These are phyloP conservation scores for Candida lessepsii DNA, from an alignment of 805 yeast species.

Conservation along the genomic window DNA sequence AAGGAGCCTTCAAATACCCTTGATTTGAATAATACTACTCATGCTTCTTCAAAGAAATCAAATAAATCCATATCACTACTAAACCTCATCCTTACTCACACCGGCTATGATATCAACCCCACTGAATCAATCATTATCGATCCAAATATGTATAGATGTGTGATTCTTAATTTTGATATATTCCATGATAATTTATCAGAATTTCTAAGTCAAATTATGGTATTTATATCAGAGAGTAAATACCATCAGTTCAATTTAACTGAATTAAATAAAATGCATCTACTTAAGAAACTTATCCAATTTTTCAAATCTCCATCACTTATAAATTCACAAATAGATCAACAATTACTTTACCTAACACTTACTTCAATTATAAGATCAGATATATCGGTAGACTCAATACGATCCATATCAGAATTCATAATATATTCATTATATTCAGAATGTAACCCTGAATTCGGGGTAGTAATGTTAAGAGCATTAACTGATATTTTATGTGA, in stretches of 20 bases:
- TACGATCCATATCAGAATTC: slow-evolving; percentile 49
- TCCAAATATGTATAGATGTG: slow-evolving; percentile 51
- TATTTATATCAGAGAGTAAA: slow-evolving; percentile 53
- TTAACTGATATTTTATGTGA: slow-evolving; percentile 44
- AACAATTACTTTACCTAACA: slow-evolving; percentile 16
- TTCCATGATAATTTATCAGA: slow-evolving; percentile 54
- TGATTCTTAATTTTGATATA: slow-evolving; percentile 56
- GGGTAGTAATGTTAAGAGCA: slow-evolving; percentile 24
- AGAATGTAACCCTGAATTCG: slow-evolving; percentile 35
- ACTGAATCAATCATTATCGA: slow-evolving; percentile 61
- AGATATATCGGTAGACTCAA: slow-evolving; percentile 53
- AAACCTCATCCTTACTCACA: slow-evolving; percentile 44
- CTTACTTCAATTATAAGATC: slow-evolving; percentile 23
- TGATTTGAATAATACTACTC: not conserved
- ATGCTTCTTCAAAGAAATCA: no score
- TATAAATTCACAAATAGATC: not conserved
- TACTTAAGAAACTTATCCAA: slow-evolving; percentile 47
- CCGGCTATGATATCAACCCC: slow-evolving; percentile 59
- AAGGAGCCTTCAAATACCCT: not conserved
- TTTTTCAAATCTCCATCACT: slow-evolving; percentile 40
- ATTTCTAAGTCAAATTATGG: slow-evolving; percentile 57
- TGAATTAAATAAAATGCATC: slow-evolving; percentile 53
- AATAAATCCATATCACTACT: no score
- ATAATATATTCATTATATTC: slow-evolving; percentile 49
- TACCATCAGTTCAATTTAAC: slow-evolving; percentile 49